phyloP scores from a whole-genome alignment of 345 rosid species.

The Trapa incisa region DNA sequence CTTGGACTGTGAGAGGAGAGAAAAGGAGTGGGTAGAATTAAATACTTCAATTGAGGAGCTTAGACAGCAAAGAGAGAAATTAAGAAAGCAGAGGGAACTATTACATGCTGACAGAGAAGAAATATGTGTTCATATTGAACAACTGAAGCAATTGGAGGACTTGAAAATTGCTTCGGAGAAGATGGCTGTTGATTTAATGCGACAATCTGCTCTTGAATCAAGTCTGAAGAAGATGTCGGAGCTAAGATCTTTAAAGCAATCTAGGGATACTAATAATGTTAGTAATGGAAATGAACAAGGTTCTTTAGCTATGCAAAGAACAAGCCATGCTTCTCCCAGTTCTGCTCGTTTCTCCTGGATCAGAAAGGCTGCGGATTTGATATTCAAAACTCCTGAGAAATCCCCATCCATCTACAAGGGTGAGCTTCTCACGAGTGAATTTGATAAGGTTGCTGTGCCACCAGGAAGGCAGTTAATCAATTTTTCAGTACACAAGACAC shows the following conservation, averaged over 20 bases:
- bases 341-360: constrained; percentile 70
- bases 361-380: constrained; percentile 44
- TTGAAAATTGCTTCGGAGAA: constrained; percentile 56
- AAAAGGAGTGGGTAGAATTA: constrained; percentile 68
- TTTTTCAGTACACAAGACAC: constrained; percentile 8
- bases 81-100: constrained; percentile 69
- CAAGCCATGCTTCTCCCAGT: constrained; percentile 22
- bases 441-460: constrained; percentile 13
- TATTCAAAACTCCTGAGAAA: constrained; percentile 53
- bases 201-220: constrained; percentile 44
- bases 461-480: constrained; percentile 15
- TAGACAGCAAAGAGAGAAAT: constrained; percentile 56
- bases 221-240: constrained; percentile 47
- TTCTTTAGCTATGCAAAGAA: constrained; percentile 26
- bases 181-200: constrained; percentile 59
- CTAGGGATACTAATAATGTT: constrained; percentile 18
- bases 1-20: constrained; percentile 69
- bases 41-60: constrained; percentile 70
- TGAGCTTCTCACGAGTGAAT: constrained; percentile 16
- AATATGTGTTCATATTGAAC: constrained; percentile 51
- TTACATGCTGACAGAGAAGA: constrained; percentile 67
- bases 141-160: constrained; percentile 64
- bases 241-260: constrained; percentile 25
- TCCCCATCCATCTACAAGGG: constrained; percentile 17
- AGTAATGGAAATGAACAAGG: constrained; percentile 28